Evolutionary conservation across 345 rosid genomes (phyloP).

Genomic region (Dovyalis caffra): DNA sequence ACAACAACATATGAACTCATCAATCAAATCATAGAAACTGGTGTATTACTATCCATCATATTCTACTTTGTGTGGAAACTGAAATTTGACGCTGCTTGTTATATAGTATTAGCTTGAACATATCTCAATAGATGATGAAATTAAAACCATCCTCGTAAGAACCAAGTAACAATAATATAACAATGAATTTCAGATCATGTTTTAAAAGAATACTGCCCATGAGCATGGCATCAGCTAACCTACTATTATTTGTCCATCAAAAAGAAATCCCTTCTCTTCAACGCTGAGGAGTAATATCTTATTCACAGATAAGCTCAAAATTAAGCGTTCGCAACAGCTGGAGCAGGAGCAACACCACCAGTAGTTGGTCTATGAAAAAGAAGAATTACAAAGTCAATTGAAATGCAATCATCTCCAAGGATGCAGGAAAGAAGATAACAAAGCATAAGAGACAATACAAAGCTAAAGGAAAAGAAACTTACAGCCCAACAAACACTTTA

Average conservation of each 20-base stretch:
- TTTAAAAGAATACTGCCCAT: slow-evolving; percentile 9
- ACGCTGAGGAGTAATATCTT: background rate
- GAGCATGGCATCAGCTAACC: background rate
- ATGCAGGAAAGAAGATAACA: background rate
- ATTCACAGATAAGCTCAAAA: slow-evolving; percentile 1
- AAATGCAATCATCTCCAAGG: background rate
- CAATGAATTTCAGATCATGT: background rate
- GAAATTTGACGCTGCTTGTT: background rate
- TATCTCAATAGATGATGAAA: background rate
- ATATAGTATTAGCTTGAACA: background rate
- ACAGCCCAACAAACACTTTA: slow-evolving; percentile 92
- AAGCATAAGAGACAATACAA: background rate
- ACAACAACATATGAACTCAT: background rate
- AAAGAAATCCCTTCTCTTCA: background rate
- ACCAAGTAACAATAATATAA: background rate
- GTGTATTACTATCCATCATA: background rate
- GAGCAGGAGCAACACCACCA: slow-evolving; percentile 49
- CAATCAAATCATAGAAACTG: background rate
- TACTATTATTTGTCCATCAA: slow-evolving; percentile 9
- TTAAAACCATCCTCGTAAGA: background rate
- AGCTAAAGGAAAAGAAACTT: slow-evolving; percentile 38
- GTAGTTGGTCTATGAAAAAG: slow-evolving; percentile 52
- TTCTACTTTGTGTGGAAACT: background rate
- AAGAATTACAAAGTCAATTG: slow-evolving; percentile 10
- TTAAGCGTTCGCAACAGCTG: slow-evolving; percentile 37